A percentile compares a stretch with the other conserved stretches of the same genome.
Evolutionary conservation across 2,329 filamentous ascomycete genomes (phyloP).

Genomic region (Aspergillus persii): DNA sequence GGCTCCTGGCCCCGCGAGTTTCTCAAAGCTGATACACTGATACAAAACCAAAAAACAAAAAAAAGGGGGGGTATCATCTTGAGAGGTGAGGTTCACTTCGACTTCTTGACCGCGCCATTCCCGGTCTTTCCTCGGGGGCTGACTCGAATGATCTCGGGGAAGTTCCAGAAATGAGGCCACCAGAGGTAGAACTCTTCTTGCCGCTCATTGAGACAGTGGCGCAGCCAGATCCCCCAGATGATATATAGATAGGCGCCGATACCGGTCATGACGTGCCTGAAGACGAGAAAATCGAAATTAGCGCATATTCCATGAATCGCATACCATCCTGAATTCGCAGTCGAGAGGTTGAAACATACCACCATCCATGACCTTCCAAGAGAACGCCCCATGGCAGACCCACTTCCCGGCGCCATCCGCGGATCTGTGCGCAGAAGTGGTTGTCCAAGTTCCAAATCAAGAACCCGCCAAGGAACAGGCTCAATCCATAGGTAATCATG

Average conservation of each 20-base stretch:
- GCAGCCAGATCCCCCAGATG: conserved; percentile 77
- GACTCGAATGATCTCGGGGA: conserved; percentile 52
- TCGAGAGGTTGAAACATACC: conserved; percentile 45
- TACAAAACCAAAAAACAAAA: conserved; percentile 6
- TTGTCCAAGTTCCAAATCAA: conserved; percentile 78
- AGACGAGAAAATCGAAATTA: conserved; percentile 13
- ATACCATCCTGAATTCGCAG: neutral
- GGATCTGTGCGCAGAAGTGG: conserved; percentile 65
- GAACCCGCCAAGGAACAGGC: conserved; percentile 72
- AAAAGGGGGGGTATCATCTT: neutral
- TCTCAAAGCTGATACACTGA: neutral
- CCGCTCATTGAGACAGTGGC: conserved; percentile 69
- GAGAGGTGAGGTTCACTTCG: conserved; percentile 14
- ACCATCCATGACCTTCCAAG: conserved; percentile 72
- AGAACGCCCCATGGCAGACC: conserved; percentile 78
- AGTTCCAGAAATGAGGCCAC: conserved; percentile 64
- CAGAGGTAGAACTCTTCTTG: conserved; percentile 69
- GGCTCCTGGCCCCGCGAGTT: conserved; percentile 5
- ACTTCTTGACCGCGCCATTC: conserved; percentile 32
- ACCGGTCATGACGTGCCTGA: conserved; percentile 75
- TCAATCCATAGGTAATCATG: conserved; percentile 67
- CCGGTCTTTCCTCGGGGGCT: conserved; percentile 11
- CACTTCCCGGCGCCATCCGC: conserved; percentile 63
- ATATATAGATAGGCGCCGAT: conserved; percentile 82
- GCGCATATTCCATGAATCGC: neutral